Evolutionary conservation across 306 rosid genomes (phyloP).

Genomic region (Sophora flavescens): DNA sequence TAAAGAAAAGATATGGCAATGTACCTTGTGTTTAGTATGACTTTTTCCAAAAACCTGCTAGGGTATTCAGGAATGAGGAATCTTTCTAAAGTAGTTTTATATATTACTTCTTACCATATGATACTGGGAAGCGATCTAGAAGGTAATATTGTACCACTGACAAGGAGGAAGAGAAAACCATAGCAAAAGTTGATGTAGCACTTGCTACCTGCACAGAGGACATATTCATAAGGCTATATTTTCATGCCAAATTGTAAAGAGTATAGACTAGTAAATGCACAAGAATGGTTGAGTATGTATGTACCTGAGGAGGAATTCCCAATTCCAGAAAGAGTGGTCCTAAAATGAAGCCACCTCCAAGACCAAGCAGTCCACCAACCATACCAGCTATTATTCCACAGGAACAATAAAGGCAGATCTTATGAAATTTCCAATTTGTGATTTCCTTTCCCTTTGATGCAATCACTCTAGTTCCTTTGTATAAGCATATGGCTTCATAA

Average conservation of each 20-base stretch:
- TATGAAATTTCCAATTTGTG: constrained; percentile 75
- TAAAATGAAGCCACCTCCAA: constrained; percentile 85
- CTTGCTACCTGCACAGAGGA: constrained; percentile 69
- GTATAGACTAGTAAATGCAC: constrained; percentile 6
- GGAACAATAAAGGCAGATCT: constrained; percentile 66
- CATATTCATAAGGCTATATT: constrained; percentile 10
- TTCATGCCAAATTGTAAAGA: not conserved
- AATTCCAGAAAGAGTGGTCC: constrained; percentile 87
- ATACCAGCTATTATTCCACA: constrained; percentile 84
- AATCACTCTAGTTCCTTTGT: constrained; percentile 75
- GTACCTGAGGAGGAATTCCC: constrained; percentile 94
- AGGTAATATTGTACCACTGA: constrained; percentile 82
- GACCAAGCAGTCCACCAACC: constrained; percentile 83
- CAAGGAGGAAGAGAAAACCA: constrained; percentile 87
- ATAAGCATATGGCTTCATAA: constrained; percentile 71
- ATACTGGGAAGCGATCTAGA: constrained; percentile 80
- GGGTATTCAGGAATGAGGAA: not conserved
- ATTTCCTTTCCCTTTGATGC: constrained; percentile 84
- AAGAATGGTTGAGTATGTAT: not conserved
- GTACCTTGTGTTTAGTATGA: not conserved
- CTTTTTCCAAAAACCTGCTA: not conserved
- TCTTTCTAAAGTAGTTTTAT: not conserved
- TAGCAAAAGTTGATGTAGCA: constrained; percentile 84
- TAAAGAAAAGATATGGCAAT: not conserved
- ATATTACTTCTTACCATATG: constrained; percentile 62